These are phyloP conservation scores for Populus deltoides DNA, from an alignment of 345 rosid species.

Conservation along the genomic window DNA sequence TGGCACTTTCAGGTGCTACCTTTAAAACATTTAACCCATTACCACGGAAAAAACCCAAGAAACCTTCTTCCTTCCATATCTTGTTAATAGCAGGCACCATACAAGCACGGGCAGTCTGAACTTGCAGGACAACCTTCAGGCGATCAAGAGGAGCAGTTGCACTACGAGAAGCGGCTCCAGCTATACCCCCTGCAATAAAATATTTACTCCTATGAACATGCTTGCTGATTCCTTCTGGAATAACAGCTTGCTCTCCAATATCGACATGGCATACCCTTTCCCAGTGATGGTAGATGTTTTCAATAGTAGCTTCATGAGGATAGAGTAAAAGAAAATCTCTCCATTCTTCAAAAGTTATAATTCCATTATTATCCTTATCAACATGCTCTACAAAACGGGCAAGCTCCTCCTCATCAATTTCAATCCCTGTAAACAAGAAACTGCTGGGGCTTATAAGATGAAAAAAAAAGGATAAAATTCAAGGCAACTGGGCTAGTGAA, in stretches of 20 bases:
- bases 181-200: slow-evolving; percentile 86
- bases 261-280: slow-evolving; percentile 87
- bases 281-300: slow-evolving; percentile 80
- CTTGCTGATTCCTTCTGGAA: slow-evolving; percentile 80
- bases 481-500: neutral
- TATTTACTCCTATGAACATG: slow-evolving; percentile 72
- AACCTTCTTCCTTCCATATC: slow-evolving; percentile 65
- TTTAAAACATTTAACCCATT: slow-evolving; percentile 78
- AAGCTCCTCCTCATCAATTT: slow-evolving; percentile 83
- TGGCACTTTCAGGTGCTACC: slow-evolving; percentile 94
- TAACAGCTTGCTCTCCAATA: slow-evolving; percentile 84
- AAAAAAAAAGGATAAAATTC: slow-evolving; percentile 9
- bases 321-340: slow-evolving; percentile 84
- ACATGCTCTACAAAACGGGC: slow-evolving; percentile 89
- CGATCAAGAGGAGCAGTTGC: slow-evolving; percentile 92
- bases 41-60: slow-evolving; percentile 70
- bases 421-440: slow-evolving; percentile 34
- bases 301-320: slow-evolving; percentile 95
- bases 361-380: slow-evolving; percentile 85
- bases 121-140: slow-evolving; percentile 76
- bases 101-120: slow-evolving; percentile 59
- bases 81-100: slow-evolving; percentile 60
- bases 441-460: slow-evolving; percentile 33
- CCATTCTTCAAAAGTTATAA: slow-evolving; percentile 92
- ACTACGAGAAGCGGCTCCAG: slow-evolving; percentile 87